A percentile compares a stretch with the other conserved stretches of the same genome.
Evolutionary conservation across 306 rosid species (phyloP).

Genomic region (Castanea crenata): DNA sequence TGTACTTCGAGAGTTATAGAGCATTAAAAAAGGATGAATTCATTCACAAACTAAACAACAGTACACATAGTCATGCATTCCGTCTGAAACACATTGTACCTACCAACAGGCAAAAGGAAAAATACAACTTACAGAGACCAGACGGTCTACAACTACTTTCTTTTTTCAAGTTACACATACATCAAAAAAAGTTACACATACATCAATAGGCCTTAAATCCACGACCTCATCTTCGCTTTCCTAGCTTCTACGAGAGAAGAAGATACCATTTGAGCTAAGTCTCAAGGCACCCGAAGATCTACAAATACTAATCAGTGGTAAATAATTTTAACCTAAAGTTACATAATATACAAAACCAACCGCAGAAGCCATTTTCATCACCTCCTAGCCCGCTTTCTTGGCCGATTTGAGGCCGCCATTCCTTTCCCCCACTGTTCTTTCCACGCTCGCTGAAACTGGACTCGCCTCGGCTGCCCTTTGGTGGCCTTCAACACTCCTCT

Average conservation of each 20-base stretch:
- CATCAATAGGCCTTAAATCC: too few species aligned
- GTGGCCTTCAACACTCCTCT: constrained; percentile 75
- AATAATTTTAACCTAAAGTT: constrained; percentile 13
- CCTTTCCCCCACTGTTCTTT: constrained; percentile 58
- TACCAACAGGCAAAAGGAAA: not conserved
- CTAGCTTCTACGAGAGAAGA: too few species aligned
- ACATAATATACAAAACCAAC: constrained; percentile 21
- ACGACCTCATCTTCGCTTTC: too few species aligned
- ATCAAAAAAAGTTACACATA: too few species aligned
- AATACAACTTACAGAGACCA: not conserved
- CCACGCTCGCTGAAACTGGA: constrained; percentile 46
- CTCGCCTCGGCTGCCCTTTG: constrained; percentile 48
- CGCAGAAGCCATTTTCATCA: constrained; percentile 19
- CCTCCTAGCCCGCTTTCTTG: constrained; percentile 63
- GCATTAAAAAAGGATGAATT: not conserved
- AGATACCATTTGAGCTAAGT: too few species aligned
- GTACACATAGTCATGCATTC: constrained; percentile 26
- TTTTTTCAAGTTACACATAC: too few species aligned
- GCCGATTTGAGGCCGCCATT: constrained; percentile 42
- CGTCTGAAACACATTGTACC: constrained; percentile 10
- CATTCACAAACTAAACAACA: not conserved
- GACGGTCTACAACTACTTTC: not conserved
- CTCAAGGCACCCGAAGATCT: not conserved
- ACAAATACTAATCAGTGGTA: not conserved
- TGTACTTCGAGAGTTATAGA: not conserved